These are phyloP conservation scores for Evernia prunastri DNA, from an alignment of 495 filamentous ascomycete species.

Conservation along the genomic window DNA sequence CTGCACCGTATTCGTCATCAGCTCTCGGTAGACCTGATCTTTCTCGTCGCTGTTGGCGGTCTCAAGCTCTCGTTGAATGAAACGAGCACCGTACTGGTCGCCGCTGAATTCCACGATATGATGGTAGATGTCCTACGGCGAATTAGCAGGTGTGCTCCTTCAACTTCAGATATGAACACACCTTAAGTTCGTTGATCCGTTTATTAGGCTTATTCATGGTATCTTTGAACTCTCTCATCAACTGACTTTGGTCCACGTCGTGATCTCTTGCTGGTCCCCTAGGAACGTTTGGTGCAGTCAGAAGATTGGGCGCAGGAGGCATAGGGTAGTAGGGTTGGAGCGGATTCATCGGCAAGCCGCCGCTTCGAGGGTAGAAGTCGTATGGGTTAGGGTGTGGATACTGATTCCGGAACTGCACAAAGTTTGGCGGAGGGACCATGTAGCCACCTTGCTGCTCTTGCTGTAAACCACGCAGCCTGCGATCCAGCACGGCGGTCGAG, in stretches of 20 bases:
- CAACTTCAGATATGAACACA: conserved; percentile 29
- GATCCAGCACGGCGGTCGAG: conserved; percentile 40
- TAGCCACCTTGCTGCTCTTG: conserved; percentile 46
- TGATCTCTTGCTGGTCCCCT: conserved; percentile 55
- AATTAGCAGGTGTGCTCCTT: conserved; percentile 20
- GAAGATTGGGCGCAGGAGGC: conserved; percentile 26
- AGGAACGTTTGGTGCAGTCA: conserved; percentile 37
- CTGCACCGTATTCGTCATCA: conserved; percentile 72
- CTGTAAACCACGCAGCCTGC: conserved; percentile 43
- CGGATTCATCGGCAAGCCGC: conserved; percentile 34
- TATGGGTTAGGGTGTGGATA: conserved; percentile 37
- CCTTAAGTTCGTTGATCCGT: conserved; percentile 71
- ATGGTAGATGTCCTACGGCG: conserved; percentile 68
- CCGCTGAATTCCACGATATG: conserved; percentile 93
- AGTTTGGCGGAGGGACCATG: conserved; percentile 30
- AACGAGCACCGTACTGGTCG: conserved; percentile 90
- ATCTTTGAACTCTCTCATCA: conserved; percentile 74
- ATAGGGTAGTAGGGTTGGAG: conserved; percentile 32
- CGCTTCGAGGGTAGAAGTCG: conserved; percentile 37
- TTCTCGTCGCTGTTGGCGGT: conserved; percentile 96
- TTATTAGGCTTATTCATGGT: conserved; percentile 65
- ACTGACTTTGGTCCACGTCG: conserved; percentile 58
- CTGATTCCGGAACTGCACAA: conserved; percentile 35
- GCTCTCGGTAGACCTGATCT: conserved; percentile 84
- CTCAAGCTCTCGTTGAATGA: conserved; percentile 92